These are phyloP conservation scores for Umbilicus rupestris DNA, from an alignment of 164 flowering plant genomes.

Conservation along the genomic window DNA sequence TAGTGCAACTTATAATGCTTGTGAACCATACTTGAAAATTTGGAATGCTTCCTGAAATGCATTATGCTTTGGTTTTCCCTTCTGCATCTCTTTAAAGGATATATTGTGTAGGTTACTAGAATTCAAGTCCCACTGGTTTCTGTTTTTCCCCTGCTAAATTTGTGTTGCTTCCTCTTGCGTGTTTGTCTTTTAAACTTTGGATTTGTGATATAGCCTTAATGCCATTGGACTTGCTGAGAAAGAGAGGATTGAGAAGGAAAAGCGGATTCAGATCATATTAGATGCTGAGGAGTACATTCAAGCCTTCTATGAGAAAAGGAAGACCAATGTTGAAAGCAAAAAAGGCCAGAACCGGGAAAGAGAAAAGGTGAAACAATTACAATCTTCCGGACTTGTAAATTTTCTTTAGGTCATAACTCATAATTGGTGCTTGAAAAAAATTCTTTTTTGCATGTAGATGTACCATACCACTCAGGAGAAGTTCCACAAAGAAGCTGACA, in stretches of 20 bases:
- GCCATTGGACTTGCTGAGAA: slow-evolving; percentile 80
- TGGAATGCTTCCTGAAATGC: not conserved
- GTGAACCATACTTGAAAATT: not conserved
- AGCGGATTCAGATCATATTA: slow-evolving; percentile 61
- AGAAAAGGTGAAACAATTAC: slow-evolving; percentile 54
- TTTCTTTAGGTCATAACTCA: not conserved
- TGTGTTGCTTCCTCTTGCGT: not conserved
- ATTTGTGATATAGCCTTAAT: slow-evolving; percentile 49
- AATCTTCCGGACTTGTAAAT: not conserved
- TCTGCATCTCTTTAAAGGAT: not conserved
- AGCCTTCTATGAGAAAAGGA: slow-evolving; percentile 77
- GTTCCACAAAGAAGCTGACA: slow-evolving; percentile 82
- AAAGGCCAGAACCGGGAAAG: slow-evolving; percentile 64
- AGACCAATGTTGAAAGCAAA: slow-evolving; percentile 58
- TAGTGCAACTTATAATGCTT: too few species aligned
- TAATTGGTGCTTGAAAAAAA: not conserved
- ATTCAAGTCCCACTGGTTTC: not conserved
- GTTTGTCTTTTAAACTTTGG: not conserved
- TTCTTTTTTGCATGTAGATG: slow-evolving; percentile 30
- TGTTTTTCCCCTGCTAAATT: not conserved
- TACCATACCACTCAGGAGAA: slow-evolving; percentile 75
- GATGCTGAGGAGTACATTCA: slow-evolving; percentile 79
- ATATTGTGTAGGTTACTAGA: not conserved
- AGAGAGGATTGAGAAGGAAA: slow-evolving; percentile 81
- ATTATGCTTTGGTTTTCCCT: not conserved